Percentiles rank a stretch among this genome's conserved stretches.
These are phyloP conservation scores for Zea luxurians DNA, from an alignment of 176 grass and related monocot species.

Conservation along the genomic window DNA sequence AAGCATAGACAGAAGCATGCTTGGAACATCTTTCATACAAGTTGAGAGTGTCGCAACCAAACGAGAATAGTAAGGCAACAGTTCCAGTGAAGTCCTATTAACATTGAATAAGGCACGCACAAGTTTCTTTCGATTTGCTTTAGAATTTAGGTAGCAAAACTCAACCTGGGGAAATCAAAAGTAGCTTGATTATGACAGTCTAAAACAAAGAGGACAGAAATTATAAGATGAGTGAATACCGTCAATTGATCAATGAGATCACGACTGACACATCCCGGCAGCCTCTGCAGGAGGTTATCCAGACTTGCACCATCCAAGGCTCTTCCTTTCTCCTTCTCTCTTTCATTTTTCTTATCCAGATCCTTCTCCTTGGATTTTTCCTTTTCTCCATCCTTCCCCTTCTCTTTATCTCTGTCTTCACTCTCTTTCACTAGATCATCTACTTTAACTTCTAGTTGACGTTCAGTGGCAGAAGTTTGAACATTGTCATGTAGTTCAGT, in stretches of 20 bases:
- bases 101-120: constrained; percentile 76
- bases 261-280: constrained; percentile 90
- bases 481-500: constrained; percentile 53
- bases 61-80: constrained; percentile 94
- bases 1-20: constrained; percentile 75
- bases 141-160: constrained; percentile 99
- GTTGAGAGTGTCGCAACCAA: constrained; percentile 83
- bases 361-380: constrained; percentile 84
- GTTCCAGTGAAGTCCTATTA: constrained; percentile 84
- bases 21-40: constrained; percentile 89
- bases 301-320: constrained; percentile 70
- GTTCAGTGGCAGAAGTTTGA: constrained; percentile 55
- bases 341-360: constrained; percentile 74
- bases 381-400: constrained; percentile 69
- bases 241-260: constrained; percentile 96
- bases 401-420: constrained; percentile 80
- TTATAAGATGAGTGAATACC: constrained; percentile 45
- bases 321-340: constrained; percentile 81
- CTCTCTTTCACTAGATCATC: constrained; percentile 62
- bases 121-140: constrained; percentile 95
- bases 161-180: constrained; percentile 66
- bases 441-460: constrained; percentile 56
- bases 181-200: constrained; percentile 24
- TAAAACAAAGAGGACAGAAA: constrained; percentile 13
- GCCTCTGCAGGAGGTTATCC: constrained; percentile 76